Evolutionary conservation across 306 rosid genomes (phyloP), one percentile per base, ranked within the genome.

Genomic region (Gillenia trifoliata): DNA sequence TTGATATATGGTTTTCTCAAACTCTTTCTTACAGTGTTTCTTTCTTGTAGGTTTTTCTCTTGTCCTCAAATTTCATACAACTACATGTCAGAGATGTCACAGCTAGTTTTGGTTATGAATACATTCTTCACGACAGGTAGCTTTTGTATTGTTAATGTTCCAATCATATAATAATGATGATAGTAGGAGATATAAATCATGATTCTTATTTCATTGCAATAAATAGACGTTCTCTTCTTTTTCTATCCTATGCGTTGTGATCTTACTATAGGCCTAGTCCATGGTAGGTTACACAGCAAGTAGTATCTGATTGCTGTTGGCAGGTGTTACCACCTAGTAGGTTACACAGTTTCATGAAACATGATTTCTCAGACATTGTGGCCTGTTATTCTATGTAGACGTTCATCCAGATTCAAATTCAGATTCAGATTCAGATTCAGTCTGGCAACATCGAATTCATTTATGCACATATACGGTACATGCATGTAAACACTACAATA

Each of bases 81-180:
- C 84, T 88, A 94, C 90, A 80, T 88, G 90, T 88, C 98, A 66
- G 86, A 86, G 97, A 94, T 0, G 96, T 86, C 75, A 88, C 94
- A 11, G 86, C 97, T 41, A 87, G 96, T 84, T 66, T 90, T 78
- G 98, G 98, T 77, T 91, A 94, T 59, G 97, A 94, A 79, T 90
- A 91, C 86, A 94, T 94, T 75, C 96, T 94, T 66, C 84, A n/a
- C n/a, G 97, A 86, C 97, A 94, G 96, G 98, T 71, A 71, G 50
- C 50, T 38, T 29, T 54, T 71, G 52, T 61, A 8, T 22, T 22
- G 4, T 71, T 7, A 34, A 30, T 22, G 3, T 3, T n/a, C 11
- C 20, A 30, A 33, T 85, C 82, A 11, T 12, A 11, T 33, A 63
- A 45, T 75, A 25, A 29, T 79, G 6, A 17, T 47, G 13, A n/a